Conservation (phyloP, 805 yeast species). For the Wickerhamiella allomyrinae region DNA sequence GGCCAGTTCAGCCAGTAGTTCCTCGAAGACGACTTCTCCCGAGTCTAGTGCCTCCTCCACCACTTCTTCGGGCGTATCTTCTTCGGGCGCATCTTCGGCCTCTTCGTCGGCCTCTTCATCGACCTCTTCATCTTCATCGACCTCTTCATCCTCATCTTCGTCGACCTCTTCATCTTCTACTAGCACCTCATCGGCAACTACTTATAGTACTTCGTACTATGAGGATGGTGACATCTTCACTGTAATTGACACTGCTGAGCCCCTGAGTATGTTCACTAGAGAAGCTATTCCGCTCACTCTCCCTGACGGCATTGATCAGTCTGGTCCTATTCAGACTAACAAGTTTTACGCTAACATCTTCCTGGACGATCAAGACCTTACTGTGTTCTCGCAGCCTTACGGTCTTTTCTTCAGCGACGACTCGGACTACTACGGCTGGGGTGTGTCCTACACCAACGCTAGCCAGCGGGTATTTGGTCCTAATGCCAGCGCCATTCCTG, state of each 20-base stretch:
- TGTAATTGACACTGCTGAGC: slow-evolving; percentile 33
- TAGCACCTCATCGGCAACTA: slow-evolving; percentile 6
- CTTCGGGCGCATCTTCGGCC: neutral
- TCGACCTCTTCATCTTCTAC: slow-evolving; percentile 5
- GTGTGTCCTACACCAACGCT: slow-evolving; percentile 41
- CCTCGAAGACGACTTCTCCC: slow-evolving; percentile 5
- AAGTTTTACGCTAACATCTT: slow-evolving; percentile 59
- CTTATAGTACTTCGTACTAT: slow-evolving; percentile 14
- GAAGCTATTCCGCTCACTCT: slow-evolving; percentile 32
- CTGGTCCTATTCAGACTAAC: slow-evolving; percentile 49
- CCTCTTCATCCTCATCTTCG: slow-evolving; percentile 4
- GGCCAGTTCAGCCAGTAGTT: neutral
- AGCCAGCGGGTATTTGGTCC: slow-evolving; percentile 32
- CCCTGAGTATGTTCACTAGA: slow-evolving; percentile 34
- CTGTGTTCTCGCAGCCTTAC: slow-evolving; percentile 56
- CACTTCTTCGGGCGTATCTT: neutral
- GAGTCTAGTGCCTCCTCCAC: slow-evolving; percentile 2
- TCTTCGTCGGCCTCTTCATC: too few relatives aligned
- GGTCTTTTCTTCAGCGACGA: slow-evolving; percentile 40
- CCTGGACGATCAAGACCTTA: slow-evolving; percentile 38
- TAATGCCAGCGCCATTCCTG: slow-evolving; percentile 29
- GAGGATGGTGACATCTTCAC: slow-evolving; percentile 32
- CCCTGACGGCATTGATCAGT: slow-evolving; percentile 34
- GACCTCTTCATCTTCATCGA: slow-evolving; percentile 5
- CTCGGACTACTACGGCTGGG: slow-evolving; percentile 39